Percentiles rank a stretch among this genome's conserved stretches.
Evolutionary conservation across 371 early-diverging fungal genomes (phyloP).

Genomic region (Actinomucor elegans): DNA sequence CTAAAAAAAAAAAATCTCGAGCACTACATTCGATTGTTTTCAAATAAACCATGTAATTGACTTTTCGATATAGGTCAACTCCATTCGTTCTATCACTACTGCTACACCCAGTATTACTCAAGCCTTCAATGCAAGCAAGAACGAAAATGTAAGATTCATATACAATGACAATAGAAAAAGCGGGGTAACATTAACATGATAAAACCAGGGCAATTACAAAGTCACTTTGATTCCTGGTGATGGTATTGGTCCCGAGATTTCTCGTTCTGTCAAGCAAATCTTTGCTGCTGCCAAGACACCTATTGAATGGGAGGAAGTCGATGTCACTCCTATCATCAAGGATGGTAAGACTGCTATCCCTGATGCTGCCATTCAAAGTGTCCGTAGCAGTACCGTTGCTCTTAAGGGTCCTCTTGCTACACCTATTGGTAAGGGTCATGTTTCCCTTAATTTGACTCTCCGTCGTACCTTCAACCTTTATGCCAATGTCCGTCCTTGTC

Average conservation of each 20-base stretch:
- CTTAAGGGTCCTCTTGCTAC: conserved; percentile 97
- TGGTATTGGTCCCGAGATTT: conserved; percentile 98
- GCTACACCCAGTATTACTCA: conserved; percentile 59
- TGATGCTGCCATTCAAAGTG: conserved; percentile 84
- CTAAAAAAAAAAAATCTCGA: background rate
- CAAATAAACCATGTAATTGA: background rate
- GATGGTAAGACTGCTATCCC: conserved; percentile 94
- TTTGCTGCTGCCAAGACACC: conserved; percentile 93
- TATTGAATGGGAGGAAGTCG: conserved; percentile 94
- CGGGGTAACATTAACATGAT: too few relatives aligned
- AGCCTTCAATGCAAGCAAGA: conserved; percentile 62
- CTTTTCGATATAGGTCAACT: conserved; percentile 25
- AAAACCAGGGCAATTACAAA: conserved; percentile 62
- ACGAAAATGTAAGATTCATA: conserved; percentile 50
- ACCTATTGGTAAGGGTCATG: conserved; percentile 98
- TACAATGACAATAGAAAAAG: background rate
- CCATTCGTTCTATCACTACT: conserved; percentile 50
- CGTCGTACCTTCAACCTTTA: conserved; percentile 96
- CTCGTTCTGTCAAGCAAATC: conserved; percentile 87
- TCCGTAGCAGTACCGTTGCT: conserved; percentile 93
- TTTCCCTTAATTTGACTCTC: conserved; percentile 96
- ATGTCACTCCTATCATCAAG: conserved; percentile 90
- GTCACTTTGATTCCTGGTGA: conserved; percentile 98
- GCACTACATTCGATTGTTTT: background rate
- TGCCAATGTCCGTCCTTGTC: conserved; percentile 98